phyloP scores from a whole-genome alignment of 768 basidiomycete genomes.

The Lactarius sp. region DNA sequence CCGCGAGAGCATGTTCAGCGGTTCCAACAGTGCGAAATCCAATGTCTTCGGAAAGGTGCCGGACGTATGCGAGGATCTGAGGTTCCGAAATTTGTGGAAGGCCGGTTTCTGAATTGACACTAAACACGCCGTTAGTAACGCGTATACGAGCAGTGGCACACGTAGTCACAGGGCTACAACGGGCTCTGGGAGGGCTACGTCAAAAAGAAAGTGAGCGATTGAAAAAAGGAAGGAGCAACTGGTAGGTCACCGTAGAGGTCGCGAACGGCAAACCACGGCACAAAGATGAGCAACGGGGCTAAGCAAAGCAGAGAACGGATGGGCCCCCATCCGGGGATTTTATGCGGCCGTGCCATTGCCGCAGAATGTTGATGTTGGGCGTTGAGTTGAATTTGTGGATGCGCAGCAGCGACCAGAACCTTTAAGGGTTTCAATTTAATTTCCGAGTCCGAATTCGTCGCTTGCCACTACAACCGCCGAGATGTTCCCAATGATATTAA shows the following conservation, averaged over 20 bases:
- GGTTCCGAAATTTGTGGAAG: conserved; percentile 69
- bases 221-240: background rate
- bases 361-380: background rate
- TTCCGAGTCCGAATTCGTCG: background rate
- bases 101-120: conserved; percentile 45
- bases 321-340: conserved; percentile 43
- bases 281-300: conserved; percentile 48
- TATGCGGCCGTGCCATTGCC: background rate
- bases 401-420: no score
- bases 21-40: conserved; percentile 93
- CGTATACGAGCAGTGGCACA: background rate
- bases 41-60: conserved; percentile 75
- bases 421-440: no score
- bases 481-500: no score
- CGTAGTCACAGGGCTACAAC: conserved; percentile 20
- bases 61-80: conserved; percentile 57
- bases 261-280: conserved; percentile 45
- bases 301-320: conserved; percentile 50
- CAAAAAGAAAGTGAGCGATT: background rate
- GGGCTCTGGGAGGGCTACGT: conserved; percentile 25
- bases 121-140: conserved; percentile 10
- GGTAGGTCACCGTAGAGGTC: conserved; percentile 22
- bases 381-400: background rate
- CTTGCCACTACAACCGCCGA: no score
- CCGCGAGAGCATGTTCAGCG: conserved; percentile 78